phyloP scores from a whole-genome alignment of 2,329 filamentous ascomycete species.

The Exophiala sideris region DNA sequence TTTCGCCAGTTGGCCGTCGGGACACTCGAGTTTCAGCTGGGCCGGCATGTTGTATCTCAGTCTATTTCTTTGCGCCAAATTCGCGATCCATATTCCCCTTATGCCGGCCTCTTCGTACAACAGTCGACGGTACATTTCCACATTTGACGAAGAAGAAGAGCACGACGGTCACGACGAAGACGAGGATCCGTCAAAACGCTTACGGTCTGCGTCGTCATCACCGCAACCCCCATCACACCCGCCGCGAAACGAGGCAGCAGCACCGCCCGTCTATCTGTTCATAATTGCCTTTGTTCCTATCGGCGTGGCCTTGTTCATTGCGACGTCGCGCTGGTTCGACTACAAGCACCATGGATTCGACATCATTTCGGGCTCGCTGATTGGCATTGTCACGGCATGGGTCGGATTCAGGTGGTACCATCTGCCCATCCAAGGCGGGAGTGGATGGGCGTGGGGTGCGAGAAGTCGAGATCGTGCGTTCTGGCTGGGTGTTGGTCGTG shows the following conservation, averaged over 20 bases:
- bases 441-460: conserved; percentile 86
- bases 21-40: conserved; percentile 71
- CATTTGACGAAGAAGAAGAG: conserved; percentile 18
- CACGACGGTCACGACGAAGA: background rate
- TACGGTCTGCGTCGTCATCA: conserved; percentile 4
- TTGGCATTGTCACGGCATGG: conserved; percentile 68
- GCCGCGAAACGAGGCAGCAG: conserved; percentile 69
- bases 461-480: conserved; percentile 71
- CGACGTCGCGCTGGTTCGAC: conserved; percentile 81
- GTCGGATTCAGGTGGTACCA: conserved; percentile 85
- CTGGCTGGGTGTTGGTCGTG: conserved; percentile 60
- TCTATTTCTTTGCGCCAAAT: conserved; percentile 71
- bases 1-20: conserved; percentile 79
- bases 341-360: conserved; percentile 92
- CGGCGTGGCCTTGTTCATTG: conserved; percentile 73
- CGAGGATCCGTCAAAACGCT: background rate
- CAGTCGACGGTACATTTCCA: conserved; percentile 11
- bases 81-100: conserved; percentile 47
- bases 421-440: conserved; percentile 70
- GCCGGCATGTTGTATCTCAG: conserved; percentile 80
- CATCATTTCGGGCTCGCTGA: conserved; percentile 76
- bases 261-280: conserved; percentile 77
- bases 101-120: conserved; percentile 28
- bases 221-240: conserved; percentile 35
- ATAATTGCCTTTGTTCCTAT: conserved; percentile 65